A percentile compares a stretch with the other conserved stretches of the same genome.
Conservation (phyloP, 495 filamentous ascomycete species). For the Hypoxylon cercidicola region DNA sequence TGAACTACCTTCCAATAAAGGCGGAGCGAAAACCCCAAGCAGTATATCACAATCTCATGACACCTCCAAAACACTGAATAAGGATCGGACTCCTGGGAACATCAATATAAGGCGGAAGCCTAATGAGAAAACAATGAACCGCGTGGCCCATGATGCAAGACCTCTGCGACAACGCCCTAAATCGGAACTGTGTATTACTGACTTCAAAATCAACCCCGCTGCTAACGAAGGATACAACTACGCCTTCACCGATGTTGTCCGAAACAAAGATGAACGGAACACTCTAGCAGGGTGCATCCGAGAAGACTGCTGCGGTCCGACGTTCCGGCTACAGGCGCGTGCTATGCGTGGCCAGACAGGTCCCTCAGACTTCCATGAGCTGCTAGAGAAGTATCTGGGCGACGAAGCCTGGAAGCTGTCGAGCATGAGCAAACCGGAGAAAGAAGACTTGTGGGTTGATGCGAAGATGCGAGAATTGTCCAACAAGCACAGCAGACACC, state of each 20-base stretch:
- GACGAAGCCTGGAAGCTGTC: constrained; percentile 60
- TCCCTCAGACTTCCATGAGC: constrained; percentile 56
- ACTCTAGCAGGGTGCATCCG: constrained; percentile 82
- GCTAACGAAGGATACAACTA: constrained; percentile 77
- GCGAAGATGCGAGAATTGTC: constrained; percentile 75
- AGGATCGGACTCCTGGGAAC: background rate
- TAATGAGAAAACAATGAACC: constrained; percentile 41
- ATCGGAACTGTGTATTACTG: constrained; percentile 62
- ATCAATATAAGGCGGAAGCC: constrained; percentile 2
- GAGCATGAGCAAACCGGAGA: constrained; percentile 61
- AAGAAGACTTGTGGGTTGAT: constrained; percentile 68
- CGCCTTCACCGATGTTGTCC: constrained; percentile 80
- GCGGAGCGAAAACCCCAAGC: constrained; percentile 1
- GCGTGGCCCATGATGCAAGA: constrained; percentile 1
- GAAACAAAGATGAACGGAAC: constrained; percentile 76
- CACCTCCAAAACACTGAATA: background rate
- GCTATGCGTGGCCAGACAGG: constrained; percentile 51
- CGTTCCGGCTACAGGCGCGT: constrained; percentile 72
- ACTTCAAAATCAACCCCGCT: constrained; percentile 88
- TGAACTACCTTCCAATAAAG: constrained; percentile 30
- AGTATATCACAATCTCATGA: background rate
- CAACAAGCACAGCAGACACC: constrained; percentile 78
- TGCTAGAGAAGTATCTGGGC: constrained; percentile 77
- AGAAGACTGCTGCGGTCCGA: constrained; percentile 78
- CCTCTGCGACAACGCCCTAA: constrained; percentile 64